These are phyloP conservation scores for Daldinia caldariorum DNA, from an alignment of 495 filamentous ascomycete species.

Conservation along the genomic window DNA sequence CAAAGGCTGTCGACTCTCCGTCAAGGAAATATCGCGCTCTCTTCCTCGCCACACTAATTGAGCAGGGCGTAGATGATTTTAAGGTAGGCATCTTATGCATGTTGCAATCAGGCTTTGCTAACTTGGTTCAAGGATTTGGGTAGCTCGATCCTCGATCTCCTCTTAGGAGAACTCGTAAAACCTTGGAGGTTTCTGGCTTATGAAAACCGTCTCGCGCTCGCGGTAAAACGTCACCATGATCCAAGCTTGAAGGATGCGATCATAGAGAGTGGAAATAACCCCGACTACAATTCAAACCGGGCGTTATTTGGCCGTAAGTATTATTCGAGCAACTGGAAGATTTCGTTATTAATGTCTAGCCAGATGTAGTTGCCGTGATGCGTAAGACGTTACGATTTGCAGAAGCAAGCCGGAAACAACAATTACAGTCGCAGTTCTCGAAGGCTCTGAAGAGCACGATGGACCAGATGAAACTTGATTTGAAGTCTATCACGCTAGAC, in stretches of 20 bases:
- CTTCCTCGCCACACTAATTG: constrained; percentile 53
- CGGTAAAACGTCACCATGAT: constrained; percentile 47
- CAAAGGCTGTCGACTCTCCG: constrained; percentile 42
- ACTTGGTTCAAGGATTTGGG: constrained; percentile 46
- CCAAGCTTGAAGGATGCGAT: constrained; percentile 48
- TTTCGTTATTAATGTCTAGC: constrained; percentile 20
- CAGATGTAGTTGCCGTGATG: constrained; percentile 54
- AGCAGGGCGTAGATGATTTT: constrained; percentile 52
- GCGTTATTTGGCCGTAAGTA: constrained; percentile 51
- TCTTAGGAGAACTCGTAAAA: constrained; percentile 53
- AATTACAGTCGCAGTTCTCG: constrained; percentile 49
- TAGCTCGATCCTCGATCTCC: constrained; percentile 49
- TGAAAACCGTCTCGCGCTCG: constrained; percentile 56
- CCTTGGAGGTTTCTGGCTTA: constrained; percentile 50
- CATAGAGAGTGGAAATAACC: constrained; percentile 43
- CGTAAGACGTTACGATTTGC: constrained; percentile 50
- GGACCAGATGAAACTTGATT: constrained; percentile 60
- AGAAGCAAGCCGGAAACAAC: constrained; percentile 29
- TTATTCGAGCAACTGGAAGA: background rate
- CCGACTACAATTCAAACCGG: constrained; percentile 55
- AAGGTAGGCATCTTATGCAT: constrained; percentile 28
- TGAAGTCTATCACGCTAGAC: constrained; percentile 47
- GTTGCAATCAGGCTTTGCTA: constrained; percentile 15
- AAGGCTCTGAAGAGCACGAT: constrained; percentile 53
- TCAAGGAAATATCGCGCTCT: constrained; percentile 53